Evolutionary conservation across 139 green algal genomes (phyloP), one percentile per base, ranked within the genome.

Genomic region (Tetraselmis chui): DNA sequence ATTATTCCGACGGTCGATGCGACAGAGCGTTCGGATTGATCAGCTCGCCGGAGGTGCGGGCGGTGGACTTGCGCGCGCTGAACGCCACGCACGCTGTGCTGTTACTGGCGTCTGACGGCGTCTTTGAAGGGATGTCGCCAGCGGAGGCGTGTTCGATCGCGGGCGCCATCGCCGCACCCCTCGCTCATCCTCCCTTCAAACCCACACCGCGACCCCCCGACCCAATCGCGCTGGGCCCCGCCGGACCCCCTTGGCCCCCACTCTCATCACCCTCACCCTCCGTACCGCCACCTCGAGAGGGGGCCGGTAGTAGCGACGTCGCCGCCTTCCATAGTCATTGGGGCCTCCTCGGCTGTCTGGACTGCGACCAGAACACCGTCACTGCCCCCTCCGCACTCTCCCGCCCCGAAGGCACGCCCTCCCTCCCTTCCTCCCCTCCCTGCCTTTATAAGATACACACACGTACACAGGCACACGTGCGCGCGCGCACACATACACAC

Each of bases 51-150:
- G 78, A 83, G 67, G 22, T 87, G 18, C 31, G 26, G 1, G n/a
- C 23, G 0, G 82, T 80, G 84, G 80, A 80, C n/a, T 32, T 29
- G 1, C 30, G 80, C 29, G 11, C 28, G 2, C 27, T 59, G 29
- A 24, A 79, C 27, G 29, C 76, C 31, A 29, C 58, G 29, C 79
- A 27, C 23, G 58, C 30, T 77, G 80, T 59, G 31, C 80, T 92
- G 29, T 23, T 92, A 28, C 80, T 92, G 2, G 80, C 79, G 0
- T 88, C 87, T 1, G 89, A 92, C 59, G 89, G 89, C 0, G 30
- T 88, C 24, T 83, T 87, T 25, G 89, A 92, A 77, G 82, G 11
- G n/a, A 26, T 92, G 59, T 32, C 29, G 18, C 24, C 32, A 2
- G 82, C 77, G 2, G 84, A 87, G 28, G 45, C 89, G 30, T 93